Evolutionary conservation across 192 early-diverging fungal species (phyloP).

Genomic region (Rhizophlyctis rosea): DNA sequence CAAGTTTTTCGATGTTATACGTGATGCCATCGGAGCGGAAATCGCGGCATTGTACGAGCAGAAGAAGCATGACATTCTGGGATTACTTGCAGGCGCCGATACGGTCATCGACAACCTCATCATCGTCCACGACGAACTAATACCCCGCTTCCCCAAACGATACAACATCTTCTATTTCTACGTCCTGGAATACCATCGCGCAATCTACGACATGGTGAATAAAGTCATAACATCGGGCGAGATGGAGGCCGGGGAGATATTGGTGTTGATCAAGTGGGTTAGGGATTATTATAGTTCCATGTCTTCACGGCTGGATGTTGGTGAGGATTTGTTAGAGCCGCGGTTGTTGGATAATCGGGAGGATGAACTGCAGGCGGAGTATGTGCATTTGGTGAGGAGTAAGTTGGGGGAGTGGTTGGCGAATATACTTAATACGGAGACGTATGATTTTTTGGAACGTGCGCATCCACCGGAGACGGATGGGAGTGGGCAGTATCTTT

Average conservation of each 20-base stretch:
- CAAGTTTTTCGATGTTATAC: conserved; percentile 74
- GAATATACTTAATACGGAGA: conserved; percentile 85
- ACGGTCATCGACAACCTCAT: conserved; percentile 87
- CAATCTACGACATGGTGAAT: conserved; percentile 79
- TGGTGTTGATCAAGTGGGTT: conserved; percentile 83
- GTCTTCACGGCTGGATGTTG: conserved; percentile 79
- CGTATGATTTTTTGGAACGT: conserved; percentile 71
- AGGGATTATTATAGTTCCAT: conserved; percentile 89
- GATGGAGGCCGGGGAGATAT: conserved; percentile 85
- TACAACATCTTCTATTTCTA: conserved; percentile 96
- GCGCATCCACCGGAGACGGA: conserved; percentile 71
- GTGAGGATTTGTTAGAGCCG: conserved; percentile 86
- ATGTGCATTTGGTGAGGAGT: conserved; percentile 81
- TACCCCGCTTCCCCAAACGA: conserved; percentile 80
- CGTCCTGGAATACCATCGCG: conserved; percentile 92
- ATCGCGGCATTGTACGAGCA: conserved; percentile 65
- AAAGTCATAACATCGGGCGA: conserved; percentile 61
- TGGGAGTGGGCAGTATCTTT: conserved; percentile 74
- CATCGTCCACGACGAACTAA: conserved; percentile 82
- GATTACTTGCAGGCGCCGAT: conserved; percentile 66
- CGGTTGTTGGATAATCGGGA: conserved; percentile 89
- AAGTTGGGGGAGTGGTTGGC: conserved; percentile 90
- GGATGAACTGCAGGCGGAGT: conserved; percentile 82
- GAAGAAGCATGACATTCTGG: conserved; percentile 56
- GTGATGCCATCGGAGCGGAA: conserved; percentile 63